Percentiles rank a stretch among this genome's conserved stretches.
Evolutionary conservation across 352 stramenopile species (phyloP).

Genomic region (Globisporangium megalacanthum): DNA sequence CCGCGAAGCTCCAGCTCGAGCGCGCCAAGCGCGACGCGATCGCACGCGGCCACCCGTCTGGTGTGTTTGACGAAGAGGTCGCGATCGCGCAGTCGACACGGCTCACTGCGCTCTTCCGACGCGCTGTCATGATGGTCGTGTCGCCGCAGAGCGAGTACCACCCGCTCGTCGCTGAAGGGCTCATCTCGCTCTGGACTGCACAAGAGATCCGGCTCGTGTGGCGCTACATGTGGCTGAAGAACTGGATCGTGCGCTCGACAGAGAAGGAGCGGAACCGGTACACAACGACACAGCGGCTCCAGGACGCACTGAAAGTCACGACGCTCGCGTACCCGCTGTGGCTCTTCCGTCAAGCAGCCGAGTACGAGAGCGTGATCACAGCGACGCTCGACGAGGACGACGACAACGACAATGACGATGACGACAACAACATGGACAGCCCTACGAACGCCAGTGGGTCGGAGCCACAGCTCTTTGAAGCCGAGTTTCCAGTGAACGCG

Average conservation of each 20-base stretch:
- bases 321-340: constrained; percentile 62
- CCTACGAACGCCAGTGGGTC: constrained; percentile 2
- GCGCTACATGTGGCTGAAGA: constrained; percentile 81
- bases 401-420: background rate
- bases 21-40: constrained; percentile 49
- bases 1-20: constrained; percentile 50
- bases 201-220: constrained; percentile 75
- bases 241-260: constrained; percentile 78
- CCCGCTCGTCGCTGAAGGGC: constrained; percentile 69
- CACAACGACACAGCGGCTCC: constrained; percentile 50
- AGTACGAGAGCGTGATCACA: constrained; percentile 63
- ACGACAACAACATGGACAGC: background rate
- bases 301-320: constrained; percentile 64
- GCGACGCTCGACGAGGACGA: constrained; percentile 59
- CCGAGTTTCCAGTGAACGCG: constrained; percentile 65
- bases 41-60: constrained; percentile 31
- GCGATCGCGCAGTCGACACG: constrained; percentile 45
- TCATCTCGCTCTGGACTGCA: constrained; percentile 75
- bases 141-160: constrained; percentile 70
- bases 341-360: constrained; percentile 69
- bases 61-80: constrained; percentile 63
- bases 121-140: constrained; percentile 77
- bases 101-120: constrained; percentile 69
- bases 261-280: constrained; percentile 58
- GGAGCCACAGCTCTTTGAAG: constrained; percentile 45